Conservation (phyloP, 2,329 filamentous ascomycete genomes). For the Blastomyces silverae region DNA sequence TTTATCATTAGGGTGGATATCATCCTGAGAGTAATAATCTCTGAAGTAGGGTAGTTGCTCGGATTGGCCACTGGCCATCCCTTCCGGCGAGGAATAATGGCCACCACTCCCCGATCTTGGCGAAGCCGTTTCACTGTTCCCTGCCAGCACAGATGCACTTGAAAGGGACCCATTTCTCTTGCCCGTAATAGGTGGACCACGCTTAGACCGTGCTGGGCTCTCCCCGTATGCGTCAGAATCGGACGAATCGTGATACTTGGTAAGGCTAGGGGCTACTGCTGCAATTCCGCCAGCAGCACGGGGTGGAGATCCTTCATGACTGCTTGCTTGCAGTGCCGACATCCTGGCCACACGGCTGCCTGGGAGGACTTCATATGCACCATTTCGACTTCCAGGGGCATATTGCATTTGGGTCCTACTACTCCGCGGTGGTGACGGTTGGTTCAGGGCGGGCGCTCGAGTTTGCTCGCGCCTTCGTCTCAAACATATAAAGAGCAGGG, state of each 20-base stretch:
- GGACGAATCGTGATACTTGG: conserved; percentile 47
- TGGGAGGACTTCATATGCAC: conserved; percentile 67
- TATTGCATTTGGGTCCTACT: conserved; percentile 41
- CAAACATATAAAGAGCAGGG: conserved; percentile 52
- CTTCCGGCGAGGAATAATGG: conserved; percentile 77
- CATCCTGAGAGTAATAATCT: conserved; percentile 96
- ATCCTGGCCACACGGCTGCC: conserved; percentile 90
- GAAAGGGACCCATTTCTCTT: conserved; percentile 85
- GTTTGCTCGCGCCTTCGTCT: conserved; percentile 54
- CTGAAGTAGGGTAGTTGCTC: conserved; percentile 96
- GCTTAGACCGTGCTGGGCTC: conserved; percentile 60
- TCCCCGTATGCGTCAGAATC: conserved; percentile 63
- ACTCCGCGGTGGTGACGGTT: conserved; percentile 63
- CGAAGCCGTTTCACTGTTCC: conserved; percentile 59
- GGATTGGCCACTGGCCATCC: conserved; percentile 78
- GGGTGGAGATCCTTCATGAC: conserved; percentile 50
- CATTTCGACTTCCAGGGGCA: conserved; percentile 30
- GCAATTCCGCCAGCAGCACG: conserved; percentile 48
- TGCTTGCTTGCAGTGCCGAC: conserved; percentile 79
- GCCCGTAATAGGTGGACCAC: conserved; percentile 41
- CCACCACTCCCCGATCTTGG: conserved; percentile 60
- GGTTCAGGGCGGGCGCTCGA: conserved; percentile 74
- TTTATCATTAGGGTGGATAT: conserved; percentile 84
- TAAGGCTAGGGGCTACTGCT: conserved; percentile 26
- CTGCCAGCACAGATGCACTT: conserved; percentile 67